Percentiles rank a stretch among this genome's conserved stretches.
Conservation (phyloP, 768 basidiomycete genomes). For the Lentinula sp. region DNA sequence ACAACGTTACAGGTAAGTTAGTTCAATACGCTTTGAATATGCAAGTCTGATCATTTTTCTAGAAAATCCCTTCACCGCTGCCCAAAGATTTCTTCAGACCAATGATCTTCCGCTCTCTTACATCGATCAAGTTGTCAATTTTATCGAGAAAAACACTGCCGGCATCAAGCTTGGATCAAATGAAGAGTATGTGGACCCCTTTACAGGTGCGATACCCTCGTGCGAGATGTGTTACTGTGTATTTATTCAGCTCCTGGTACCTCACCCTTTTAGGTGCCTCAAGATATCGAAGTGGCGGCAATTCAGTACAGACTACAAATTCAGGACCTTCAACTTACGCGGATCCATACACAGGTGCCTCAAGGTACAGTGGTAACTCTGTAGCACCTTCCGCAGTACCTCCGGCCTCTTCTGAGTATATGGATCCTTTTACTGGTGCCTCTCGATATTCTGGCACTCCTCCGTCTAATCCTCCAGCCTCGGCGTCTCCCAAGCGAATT, state of each 20-base stretch:
- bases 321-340: constrained; percentile 35
- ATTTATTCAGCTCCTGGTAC: constrained; percentile 1
- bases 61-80: constrained; percentile 92
- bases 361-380: constrained; percentile 44
- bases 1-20: constrained; percentile 73
- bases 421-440: constrained; percentile 69
- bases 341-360: constrained; percentile 73
- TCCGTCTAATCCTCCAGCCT: constrained; percentile 24
- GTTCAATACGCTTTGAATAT: constrained; percentile 11
- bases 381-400: constrained; percentile 21
- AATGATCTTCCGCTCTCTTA: constrained; percentile 83
- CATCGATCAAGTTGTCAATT: constrained; percentile 84
- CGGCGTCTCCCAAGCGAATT: constrained; percentile 24
- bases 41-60: background rate
- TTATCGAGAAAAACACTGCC: constrained; percentile 88
- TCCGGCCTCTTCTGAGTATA: constrained; percentile 24
- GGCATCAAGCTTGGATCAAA: constrained; percentile 65
- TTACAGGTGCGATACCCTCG: constrained; percentile 54
- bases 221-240: background rate
- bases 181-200: constrained; percentile 81
- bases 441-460: constrained; percentile 52
- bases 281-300: constrained; percentile 46
- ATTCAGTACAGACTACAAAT: constrained; percentile 22
- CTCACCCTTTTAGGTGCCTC: constrained; percentile 44
- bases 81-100: constrained; percentile 77